Evolutionary conservation across 768 basidiomycete genomes (phyloP).

Genomic region (Termitomyces sp.): DNA sequence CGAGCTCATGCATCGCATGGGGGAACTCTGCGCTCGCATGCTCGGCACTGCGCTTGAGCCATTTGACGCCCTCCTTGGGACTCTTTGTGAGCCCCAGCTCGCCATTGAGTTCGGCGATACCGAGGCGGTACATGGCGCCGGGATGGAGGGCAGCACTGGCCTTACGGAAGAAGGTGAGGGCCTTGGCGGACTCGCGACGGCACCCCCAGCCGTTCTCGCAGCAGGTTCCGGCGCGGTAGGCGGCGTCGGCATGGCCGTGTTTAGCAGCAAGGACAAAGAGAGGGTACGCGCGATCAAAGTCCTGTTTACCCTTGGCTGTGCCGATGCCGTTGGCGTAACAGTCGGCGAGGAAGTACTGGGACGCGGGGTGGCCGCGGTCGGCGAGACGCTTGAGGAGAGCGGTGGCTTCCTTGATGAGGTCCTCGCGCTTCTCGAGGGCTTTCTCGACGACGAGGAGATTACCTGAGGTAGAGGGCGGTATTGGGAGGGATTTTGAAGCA

Average conservation of each 20-base stretch:
- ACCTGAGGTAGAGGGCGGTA: conserved; percentile 61
- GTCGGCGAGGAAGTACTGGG: conserved; percentile 97
- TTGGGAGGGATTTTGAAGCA: conserved; percentile 84
- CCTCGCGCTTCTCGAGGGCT: conserved; percentile 77
- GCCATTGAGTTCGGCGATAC: conserved; percentile 93
- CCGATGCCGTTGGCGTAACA: conserved; percentile 99
- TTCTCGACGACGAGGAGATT: conserved; percentile 80
- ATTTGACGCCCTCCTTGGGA: conserved; percentile 96
- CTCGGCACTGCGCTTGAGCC: conserved; percentile 96
- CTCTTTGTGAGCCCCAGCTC: conserved; percentile 82
- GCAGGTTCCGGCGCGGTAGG: conserved; percentile 94
- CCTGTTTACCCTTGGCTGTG: conserved; percentile 82
- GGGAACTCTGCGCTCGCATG: conserved; percentile 93
- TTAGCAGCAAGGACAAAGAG: conserved; percentile 95
- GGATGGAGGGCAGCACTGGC: conserved; percentile 89
- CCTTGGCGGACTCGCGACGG: conserved; percentile 85
- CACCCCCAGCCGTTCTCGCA: conserved; percentile 99
- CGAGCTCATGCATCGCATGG: conserved; percentile 92
- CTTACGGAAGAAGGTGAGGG: conserved; percentile 89
- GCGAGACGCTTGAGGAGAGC: conserved; percentile 85
- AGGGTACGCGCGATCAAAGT: conserved; percentile 96
- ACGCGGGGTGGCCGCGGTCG: conserved; percentile 88
- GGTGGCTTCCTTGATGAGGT: conserved; percentile 84
- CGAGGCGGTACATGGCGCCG: conserved; percentile 94
- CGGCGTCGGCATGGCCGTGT: conserved; percentile 93